A percentile compares a stretch with the other conserved stretches of the same genome.
Conservation (phyloP, 2,329 filamentous ascomycete species). For the Lanzia echinophila region DNA sequence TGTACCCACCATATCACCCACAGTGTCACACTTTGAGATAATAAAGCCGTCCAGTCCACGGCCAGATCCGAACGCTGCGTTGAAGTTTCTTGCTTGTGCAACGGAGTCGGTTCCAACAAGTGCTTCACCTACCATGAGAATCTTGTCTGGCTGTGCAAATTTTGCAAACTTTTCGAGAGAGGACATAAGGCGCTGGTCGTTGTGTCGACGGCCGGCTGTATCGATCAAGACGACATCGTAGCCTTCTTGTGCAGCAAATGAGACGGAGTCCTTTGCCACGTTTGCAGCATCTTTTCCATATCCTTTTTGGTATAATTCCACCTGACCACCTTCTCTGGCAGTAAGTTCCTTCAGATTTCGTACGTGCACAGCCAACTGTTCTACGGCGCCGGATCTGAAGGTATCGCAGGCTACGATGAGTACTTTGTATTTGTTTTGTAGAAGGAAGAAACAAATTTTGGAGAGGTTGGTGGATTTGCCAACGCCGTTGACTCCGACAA, state of each 20-base stretch:
- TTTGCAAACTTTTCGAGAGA: slow-evolving; percentile 96
- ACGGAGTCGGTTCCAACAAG: slow-evolving; percentile 94
- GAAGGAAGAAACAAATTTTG: slow-evolving; percentile 95
- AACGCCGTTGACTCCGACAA: slow-evolving; percentile 96
- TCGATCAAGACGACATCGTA: slow-evolving; percentile 97
- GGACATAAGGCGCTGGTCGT: slow-evolving; percentile 92
- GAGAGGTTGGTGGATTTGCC: slow-evolving; percentile 97
- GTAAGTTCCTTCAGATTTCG: slow-evolving; percentile 87
- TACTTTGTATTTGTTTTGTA: slow-evolving; percentile 95
- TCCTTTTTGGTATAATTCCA: slow-evolving; percentile 93
- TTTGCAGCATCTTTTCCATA: slow-evolving; percentile 97
- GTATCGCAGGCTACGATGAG: slow-evolving; percentile 93
- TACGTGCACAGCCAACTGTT: slow-evolving; percentile 93
- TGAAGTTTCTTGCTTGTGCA: slow-evolving; percentile 94
- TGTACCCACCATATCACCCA: slow-evolving; percentile 88
- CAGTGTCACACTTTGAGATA: slow-evolving; percentile 97
- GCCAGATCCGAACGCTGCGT: slow-evolving; percentile 77
- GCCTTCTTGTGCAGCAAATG: slow-evolving; percentile 63
- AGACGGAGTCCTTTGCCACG: slow-evolving; percentile 90
- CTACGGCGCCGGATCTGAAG: slow-evolving; percentile 93
- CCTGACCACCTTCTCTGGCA: slow-evolving; percentile 71
- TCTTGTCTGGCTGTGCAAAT: slow-evolving; percentile 93
- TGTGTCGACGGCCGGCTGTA: slow-evolving; percentile 89
- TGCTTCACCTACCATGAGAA: slow-evolving; percentile 89
- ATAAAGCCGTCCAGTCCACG: slow-evolving; percentile 91